Evolutionary conservation across 2,329 filamentous ascomycete genomes (phyloP), one percentile per base, ranked within the genome.

Genomic region (Botryotinia globosa): DNA sequence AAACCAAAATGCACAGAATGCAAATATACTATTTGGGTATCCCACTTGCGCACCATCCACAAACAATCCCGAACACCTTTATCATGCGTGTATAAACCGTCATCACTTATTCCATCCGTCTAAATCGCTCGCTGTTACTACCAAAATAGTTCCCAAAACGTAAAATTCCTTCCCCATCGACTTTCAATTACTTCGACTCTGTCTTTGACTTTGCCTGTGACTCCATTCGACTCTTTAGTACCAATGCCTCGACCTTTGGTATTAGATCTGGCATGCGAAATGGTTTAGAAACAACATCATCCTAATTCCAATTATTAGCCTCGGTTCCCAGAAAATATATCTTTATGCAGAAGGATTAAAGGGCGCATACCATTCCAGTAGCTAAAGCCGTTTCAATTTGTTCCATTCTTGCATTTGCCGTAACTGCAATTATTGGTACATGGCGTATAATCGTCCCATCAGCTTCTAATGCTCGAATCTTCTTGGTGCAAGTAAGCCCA

Each of bases 351-450:
- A 56, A n/a, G 22, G 6, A 14, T 62, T 3, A 29, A 42, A 16
- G 37, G 22, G 22, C 22, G 29, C 88, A 84, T 82, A 91, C 90
- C 83, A 94, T 93, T 54, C 92, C 92, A 34, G 91, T 90, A 72
- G 87, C 85, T 79, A 92, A 87, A 71, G 92, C 92, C 76, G 87
- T 89, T 76, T 88, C 86, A 73, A 93, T 90, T 81, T 94, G 92
- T 83, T 93, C 91, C 7, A 88, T 87, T 79, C 92, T 85, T 54
- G 91, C 92, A 81, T 94, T 94, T 3, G 92, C 92, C 54, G 92
- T 94, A n/a, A 92, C 91, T n/a, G 90, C 91, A 77, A 94, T 92
- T 76, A 93, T 92, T 3, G 91, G 91, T n/a, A 93, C 88, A 78
- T 93, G 91, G 67, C 85, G 83, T 29, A 86, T 84, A 65, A 92